Evolutionary conservation across 495 filamentous ascomycete species (phyloP).

Genomic region (Podospora australis): DNA sequence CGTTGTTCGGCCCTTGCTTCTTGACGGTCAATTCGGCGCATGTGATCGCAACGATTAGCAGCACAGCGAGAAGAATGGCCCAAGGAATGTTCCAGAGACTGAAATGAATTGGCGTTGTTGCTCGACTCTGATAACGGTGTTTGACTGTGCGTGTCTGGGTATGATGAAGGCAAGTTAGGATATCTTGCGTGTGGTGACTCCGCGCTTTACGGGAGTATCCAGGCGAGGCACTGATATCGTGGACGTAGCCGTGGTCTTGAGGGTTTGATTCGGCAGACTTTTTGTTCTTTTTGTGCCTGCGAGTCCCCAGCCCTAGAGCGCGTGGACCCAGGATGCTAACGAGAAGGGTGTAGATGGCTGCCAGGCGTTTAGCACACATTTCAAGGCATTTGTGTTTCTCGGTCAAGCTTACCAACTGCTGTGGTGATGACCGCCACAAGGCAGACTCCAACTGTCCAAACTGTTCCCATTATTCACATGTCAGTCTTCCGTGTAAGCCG

Average conservation of each 20-base stretch:
- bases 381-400: too few relatives aligned
- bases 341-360: slow-evolving; percentile 18
- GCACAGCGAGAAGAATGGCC: slow-evolving; percentile 20
- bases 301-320: slow-evolving; percentile 7
- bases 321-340: slow-evolving; percentile 16
- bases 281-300: background rate
- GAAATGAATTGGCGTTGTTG: slow-evolving; percentile 16
- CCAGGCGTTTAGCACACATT: too few relatives aligned
- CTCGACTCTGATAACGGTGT: slow-evolving; percentile 16
- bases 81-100: slow-evolving; percentile 24
- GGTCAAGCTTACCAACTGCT: too few relatives aligned
- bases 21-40: slow-evolving; percentile 22
- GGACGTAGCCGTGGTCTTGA: background rate
- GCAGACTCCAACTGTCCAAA: slow-evolving; percentile 27
- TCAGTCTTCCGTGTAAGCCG: too few relatives aligned
- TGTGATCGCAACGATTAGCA: slow-evolving; percentile 18
- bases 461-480: too few relatives aligned
- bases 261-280: slow-evolving; percentile 15
- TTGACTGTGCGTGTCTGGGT: slow-evolving; percentile 14
- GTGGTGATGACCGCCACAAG: slow-evolving; percentile 25
- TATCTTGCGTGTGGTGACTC: slow-evolving; percentile 19
- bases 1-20: slow-evolving; percentile 20
- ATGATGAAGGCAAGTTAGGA: slow-evolving; percentile 21
- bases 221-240: slow-evolving; percentile 10
- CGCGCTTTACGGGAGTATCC: slow-evolving; percentile 19